phyloP scores from a whole-genome alignment of 495 filamentous ascomycete species.

The Baudoinia panamericana region DNA sequence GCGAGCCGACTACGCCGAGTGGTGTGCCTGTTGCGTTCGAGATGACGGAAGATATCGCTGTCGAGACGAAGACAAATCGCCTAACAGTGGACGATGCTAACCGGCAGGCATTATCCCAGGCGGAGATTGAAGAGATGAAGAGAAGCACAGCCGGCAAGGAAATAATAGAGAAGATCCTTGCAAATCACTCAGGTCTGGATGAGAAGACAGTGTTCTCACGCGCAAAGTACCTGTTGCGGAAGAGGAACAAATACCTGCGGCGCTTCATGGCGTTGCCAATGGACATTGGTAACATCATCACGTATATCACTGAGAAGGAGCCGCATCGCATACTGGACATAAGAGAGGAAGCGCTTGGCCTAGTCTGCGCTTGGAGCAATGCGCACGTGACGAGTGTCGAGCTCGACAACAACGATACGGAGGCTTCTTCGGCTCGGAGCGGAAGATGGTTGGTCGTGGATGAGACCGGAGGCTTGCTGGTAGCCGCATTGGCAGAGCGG shows the following conservation, averaged over 20 bases:
- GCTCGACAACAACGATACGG: constrained; percentile 24
- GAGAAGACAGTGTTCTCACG: constrained; percentile 90
- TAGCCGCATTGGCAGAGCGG: constrained; percentile 79
- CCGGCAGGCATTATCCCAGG: constrained; percentile 66
- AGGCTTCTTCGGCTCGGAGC: constrained; percentile 33
- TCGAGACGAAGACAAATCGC: constrained; percentile 61
- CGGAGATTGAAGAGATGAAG: constrained; percentile 88
- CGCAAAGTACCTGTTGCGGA: constrained; percentile 88
- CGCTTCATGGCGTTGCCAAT: constrained; percentile 73
- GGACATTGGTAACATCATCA: constrained; percentile 58
- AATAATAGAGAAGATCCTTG: constrained; percentile 71
- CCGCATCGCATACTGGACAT: constrained; percentile 71
- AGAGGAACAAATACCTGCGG: constrained; percentile 82
- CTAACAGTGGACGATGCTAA: constrained; percentile 67
- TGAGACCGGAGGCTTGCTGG: constrained; percentile 74
- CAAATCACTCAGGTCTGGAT: constrained; percentile 71
- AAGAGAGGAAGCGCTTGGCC: constrained; percentile 68
- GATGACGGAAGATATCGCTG: constrained; percentile 39
- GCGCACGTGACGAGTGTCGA: constrained; percentile 40
- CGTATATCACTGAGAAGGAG: constrained; percentile 69
- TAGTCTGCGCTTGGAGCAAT: constrained; percentile 55
- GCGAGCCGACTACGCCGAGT: constrained; percentile 30
- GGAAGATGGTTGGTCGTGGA: constrained; percentile 84
- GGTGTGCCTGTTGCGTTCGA: constrained; percentile 34
- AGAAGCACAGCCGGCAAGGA: constrained; percentile 63